Percentiles rank a stretch among this genome's conserved stretches.
Conservation (phyloP, 2,329 filamentous ascomycete genomes). For the Curvularia eragrostidis region DNA sequence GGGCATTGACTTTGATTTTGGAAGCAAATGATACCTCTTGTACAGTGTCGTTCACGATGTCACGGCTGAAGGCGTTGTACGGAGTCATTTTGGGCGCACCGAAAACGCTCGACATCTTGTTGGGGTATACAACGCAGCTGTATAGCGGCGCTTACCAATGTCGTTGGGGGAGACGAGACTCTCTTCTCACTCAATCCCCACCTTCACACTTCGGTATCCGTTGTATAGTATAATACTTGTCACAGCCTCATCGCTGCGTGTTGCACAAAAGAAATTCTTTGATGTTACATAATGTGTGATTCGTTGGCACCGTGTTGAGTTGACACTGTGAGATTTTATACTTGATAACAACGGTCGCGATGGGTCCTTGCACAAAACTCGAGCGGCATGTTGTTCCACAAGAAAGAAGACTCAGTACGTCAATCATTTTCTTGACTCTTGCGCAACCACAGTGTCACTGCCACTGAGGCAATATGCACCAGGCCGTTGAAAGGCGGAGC, state of each 20-base stretch:
- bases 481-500: background rate
- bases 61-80: slow-evolving; percentile 19
- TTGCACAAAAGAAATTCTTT: background rate
- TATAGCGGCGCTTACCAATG: slow-evolving; percentile 19
- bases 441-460: slow-evolving; percentile 9
- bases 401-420: background rate
- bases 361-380: background rate
- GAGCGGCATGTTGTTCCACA: background rate
- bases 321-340: background rate
- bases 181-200: slow-evolving; percentile 15
- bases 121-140: slow-evolving; percentile 12
- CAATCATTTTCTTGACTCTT: background rate
- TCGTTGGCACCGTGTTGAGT: background rate
- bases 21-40: slow-evolving; percentile 21
- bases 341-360: background rate
- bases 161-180: slow-evolving; percentile 16
- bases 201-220: slow-evolving; percentile 13
- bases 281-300: background rate
- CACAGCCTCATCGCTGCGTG: slow-evolving; percentile 7
- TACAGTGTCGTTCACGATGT: slow-evolving; percentile 19
- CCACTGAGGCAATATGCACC: background rate
- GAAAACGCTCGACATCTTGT: slow-evolving; percentile 13
- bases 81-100: slow-evolving; percentile 12
- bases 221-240: slow-evolving; percentile 29
- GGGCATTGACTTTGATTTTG: slow-evolving; percentile 12